phyloP scores from a whole-genome alignment of 331 rosid species.

The Rosa hybrid region DNA sequence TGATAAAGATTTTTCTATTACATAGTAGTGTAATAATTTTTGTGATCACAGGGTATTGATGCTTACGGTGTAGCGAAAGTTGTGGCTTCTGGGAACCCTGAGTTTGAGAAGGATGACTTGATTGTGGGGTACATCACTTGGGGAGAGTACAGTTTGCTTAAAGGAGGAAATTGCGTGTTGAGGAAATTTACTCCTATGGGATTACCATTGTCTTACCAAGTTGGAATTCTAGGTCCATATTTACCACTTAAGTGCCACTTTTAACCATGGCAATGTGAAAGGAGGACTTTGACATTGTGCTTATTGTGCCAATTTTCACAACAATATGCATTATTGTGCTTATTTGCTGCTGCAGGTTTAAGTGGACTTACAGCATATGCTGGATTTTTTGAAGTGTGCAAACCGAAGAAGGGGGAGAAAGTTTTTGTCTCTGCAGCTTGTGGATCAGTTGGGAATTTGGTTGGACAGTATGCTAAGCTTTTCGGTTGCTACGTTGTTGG shows the following conservation, averaged over 20 bases:
- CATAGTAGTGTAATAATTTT: too few relatives aligned
- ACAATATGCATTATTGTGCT: background rate
- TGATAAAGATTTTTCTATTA: background rate
- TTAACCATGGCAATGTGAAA: too few relatives aligned
- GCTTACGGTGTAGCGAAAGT: conserved; percentile 55
- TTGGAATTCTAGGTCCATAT: conserved; percentile 58
- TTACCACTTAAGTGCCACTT: background rate
- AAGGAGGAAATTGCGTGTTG: conserved; percentile 37
- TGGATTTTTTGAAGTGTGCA: conserved; percentile 57
- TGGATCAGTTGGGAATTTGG: conserved; percentile 62
- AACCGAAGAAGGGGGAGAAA: conserved; percentile 59
- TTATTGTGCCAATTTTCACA: too few relatives aligned
- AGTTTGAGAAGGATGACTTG: conserved; percentile 63
- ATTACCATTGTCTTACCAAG: conserved; percentile 56
- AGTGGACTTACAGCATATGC: conserved; percentile 69
- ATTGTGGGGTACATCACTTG: conserved; percentile 54
- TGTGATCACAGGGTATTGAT: conserved; percentile 45
- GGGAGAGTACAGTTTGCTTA: conserved; percentile 61
- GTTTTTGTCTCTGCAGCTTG: conserved; percentile 73
- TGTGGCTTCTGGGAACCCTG: conserved; percentile 51
- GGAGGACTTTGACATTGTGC: too few relatives aligned
- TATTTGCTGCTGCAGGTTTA: conserved; percentile 28
- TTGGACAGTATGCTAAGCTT: conserved; percentile 65
- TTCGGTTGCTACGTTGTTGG: conserved; percentile 81
- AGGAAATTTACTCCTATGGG: conserved; percentile 55